A percentile compares a stretch with the other conserved stretches of the same genome.
Conservation (phyloP, 2,329 filamentous ascomycete genomes). For the Ascocoryne sarcoides region DNA sequence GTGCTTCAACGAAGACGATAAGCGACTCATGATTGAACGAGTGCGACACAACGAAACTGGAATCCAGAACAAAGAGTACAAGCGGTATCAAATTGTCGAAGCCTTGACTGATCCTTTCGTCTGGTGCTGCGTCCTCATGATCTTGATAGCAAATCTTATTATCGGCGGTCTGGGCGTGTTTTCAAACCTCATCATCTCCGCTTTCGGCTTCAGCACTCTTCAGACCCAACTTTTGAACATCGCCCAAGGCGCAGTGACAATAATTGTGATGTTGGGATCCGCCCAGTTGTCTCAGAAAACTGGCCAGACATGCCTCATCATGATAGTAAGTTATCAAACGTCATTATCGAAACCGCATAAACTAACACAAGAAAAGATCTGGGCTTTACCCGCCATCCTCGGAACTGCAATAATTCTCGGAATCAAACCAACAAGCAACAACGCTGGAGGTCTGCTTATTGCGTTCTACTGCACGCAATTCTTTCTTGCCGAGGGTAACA, state of each 20-base stretch:
- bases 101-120: constrained; percentile 28
- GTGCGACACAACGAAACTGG: constrained; percentile 47
- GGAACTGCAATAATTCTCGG: too few species aligned
- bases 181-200: constrained; percentile 33
- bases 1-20: constrained; percentile 42
- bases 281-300: constrained; percentile 61
- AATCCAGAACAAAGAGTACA: constrained; percentile 43
- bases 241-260: constrained; percentile 37
- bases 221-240: constrained; percentile 35
- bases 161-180: constrained; percentile 13
- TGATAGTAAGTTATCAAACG: too few species aligned
- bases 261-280: constrained; percentile 49
- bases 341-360: too few species aligned
- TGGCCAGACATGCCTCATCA: constrained; percentile 58
- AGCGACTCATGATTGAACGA: constrained; percentile 44
- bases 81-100: constrained; percentile 37
- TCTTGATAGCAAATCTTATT: constrained; percentile 19
- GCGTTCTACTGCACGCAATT: constrained; percentile 44
- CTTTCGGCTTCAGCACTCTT: constrained; percentile 34
- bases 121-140: constrained; percentile 29
- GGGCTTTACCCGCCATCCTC: too few species aligned
- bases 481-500: too few species aligned
- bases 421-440: too few species aligned
- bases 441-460: constrained; percentile 28
- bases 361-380: too few species aligned